phyloP scores from a whole-genome alignment of 176 grass and related monocot genomes.

The Saccharum officinarum region DNA sequence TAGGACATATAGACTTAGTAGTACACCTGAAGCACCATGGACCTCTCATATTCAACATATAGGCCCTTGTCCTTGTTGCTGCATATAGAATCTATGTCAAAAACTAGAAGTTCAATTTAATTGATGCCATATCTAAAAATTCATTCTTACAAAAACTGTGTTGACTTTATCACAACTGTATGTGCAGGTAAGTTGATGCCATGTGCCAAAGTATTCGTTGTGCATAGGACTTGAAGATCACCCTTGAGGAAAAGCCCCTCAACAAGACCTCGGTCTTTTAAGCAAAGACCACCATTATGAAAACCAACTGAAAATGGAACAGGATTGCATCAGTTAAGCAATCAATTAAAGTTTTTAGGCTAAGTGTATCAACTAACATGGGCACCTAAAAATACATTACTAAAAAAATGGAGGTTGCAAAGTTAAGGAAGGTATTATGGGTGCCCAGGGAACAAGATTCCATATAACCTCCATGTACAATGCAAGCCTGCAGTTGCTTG shows the following conservation, averaged over 20 bases:
- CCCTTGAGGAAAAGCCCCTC: slow-evolving; percentile 95
- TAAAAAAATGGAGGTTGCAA: slow-evolving; percentile 22
- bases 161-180: slow-evolving; percentile 96
- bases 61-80: slow-evolving; percentile 83
- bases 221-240: slow-evolving; percentile 88
- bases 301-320: slow-evolving; percentile 79
- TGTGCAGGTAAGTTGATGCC: slow-evolving; percentile 95
- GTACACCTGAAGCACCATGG: slow-evolving; percentile 84
- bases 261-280: slow-evolving; percentile 82
- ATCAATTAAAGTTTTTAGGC: slow-evolving; percentile 25
- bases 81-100: slow-evolving; percentile 30
- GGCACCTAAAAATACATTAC: not conserved
- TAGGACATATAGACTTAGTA: slow-evolving; percentile 9
- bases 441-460: slow-evolving; percentile 29
- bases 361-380: slow-evolving; percentile 11
- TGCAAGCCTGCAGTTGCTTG: slow-evolving; percentile 82
- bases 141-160: slow-evolving; percentile 86
- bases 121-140: slow-evolving; percentile 16
- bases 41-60: slow-evolving; percentile 91
- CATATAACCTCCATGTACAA: slow-evolving; percentile 76
- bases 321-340: slow-evolving; percentile 16
- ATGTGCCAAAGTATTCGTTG: slow-evolving; percentile 94
- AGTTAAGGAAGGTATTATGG: slow-evolving; percentile 28
- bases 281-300: slow-evolving; percentile 86
- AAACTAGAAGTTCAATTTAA: slow-evolving; percentile 17